phyloP scores from a whole-genome alignment of 768 basidiomycete species.

The Pleurotus cornucopiae region DNA sequence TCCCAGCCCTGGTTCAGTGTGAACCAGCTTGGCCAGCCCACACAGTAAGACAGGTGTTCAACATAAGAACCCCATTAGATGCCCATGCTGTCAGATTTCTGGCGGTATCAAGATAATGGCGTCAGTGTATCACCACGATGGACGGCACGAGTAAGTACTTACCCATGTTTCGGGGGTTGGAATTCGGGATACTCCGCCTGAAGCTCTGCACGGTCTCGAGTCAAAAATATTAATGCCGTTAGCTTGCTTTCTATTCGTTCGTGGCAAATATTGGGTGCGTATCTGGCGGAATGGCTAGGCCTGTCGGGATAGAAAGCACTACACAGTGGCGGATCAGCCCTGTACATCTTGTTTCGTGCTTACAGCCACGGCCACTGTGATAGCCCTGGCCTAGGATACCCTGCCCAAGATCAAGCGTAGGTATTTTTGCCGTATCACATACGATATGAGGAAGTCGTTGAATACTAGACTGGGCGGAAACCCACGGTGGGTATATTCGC shows the following conservation, averaged over 20 bases:
- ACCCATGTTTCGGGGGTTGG: slow-evolving; percentile 80
- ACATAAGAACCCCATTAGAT: slow-evolving; percentile 79
- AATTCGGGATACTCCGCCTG: slow-evolving; percentile 80
- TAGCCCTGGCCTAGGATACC: slow-evolving; percentile 92
- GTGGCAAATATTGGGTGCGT: neutral
- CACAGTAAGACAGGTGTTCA: slow-evolving; percentile 93
- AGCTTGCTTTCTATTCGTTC: neutral
- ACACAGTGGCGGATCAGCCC: slow-evolving; percentile 10
- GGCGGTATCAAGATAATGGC: slow-evolving; percentile 9
- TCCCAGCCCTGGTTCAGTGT: slow-evolving; percentile 89
- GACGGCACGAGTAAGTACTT: slow-evolving; percentile 22
- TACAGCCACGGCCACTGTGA: slow-evolving; percentile 77
- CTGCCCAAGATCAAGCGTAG: slow-evolving; percentile 72
- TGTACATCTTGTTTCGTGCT: slow-evolving; percentile 55
- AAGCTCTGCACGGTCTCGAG: slow-evolving; percentile 85
- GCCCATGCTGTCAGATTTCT: slow-evolving; percentile 85
- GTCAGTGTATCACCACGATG: neutral
- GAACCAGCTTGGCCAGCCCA: slow-evolving; percentile 71
- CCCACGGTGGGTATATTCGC: slow-evolving; percentile 75
- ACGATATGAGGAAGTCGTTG: too few species aligned
- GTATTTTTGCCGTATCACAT: slow-evolving; percentile 58
- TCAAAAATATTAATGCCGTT: slow-evolving; percentile 15
- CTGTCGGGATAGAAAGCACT: slow-evolving; percentile 66
- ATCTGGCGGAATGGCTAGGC: slow-evolving; percentile 77
- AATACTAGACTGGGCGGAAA: slow-evolving; percentile 1